phyloP scores from a whole-genome alignment of 164 flowering plant genomes.

The Platanus orientalis region DNA sequence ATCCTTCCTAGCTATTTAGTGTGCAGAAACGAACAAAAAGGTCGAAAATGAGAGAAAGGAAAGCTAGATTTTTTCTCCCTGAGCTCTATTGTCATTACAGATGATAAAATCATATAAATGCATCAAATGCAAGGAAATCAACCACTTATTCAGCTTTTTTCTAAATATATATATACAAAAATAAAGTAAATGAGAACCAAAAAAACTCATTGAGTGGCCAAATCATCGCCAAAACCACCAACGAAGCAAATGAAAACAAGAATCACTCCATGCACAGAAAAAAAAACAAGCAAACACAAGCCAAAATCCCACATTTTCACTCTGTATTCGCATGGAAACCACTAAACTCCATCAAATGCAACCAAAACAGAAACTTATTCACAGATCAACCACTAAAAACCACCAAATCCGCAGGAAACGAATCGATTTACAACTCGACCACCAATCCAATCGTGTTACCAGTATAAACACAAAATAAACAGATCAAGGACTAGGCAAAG shows the following conservation, averaged over 20 bases:
- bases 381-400: constrained; percentile 7
- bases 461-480: background rate
- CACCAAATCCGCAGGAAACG: background rate
- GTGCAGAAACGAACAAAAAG: background rate
- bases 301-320: background rate
- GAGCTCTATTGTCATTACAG: background rate
- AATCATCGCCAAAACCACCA: constrained; percentile 4
- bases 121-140: constrained; percentile 2
- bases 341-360: background rate
- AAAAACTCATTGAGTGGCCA: constrained; percentile 2
- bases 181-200: background rate
- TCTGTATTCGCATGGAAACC: constrained; percentile 5
- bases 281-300: background rate
- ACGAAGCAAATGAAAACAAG: background rate
- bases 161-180: background rate
- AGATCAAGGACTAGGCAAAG: constrained; percentile 10
- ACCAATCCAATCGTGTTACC: constrained; percentile 20
- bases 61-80: background rate
- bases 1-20: background rate
- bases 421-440: background rate
- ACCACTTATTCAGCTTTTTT: background rate
- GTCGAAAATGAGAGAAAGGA: background rate
- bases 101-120: background rate
- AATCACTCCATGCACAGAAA: background rate
- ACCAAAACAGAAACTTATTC: background rate